Percentiles rank a stretch among this genome's conserved stretches.
These are phyloP conservation scores for Sphagnum contortum DNA, from an alignment of 225 moss, liverwort and hornwort species.

Conservation along the genomic window DNA sequence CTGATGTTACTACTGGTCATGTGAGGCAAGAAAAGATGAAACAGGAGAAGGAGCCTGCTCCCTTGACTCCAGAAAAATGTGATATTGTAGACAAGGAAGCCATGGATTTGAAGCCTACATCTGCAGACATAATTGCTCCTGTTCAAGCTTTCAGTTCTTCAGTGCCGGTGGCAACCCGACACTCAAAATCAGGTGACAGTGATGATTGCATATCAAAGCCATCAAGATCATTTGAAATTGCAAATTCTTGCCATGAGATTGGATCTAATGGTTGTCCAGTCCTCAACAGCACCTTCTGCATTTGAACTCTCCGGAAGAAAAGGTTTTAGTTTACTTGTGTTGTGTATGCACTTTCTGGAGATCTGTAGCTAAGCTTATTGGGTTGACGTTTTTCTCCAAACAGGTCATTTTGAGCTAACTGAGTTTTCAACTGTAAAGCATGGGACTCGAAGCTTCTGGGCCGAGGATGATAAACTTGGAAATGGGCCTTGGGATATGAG, in stretches of 20 bases:
- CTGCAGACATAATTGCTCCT: constrained; percentile 32
- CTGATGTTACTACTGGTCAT: constrained; percentile 17
- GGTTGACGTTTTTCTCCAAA: neutral
- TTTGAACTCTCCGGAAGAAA: neutral
- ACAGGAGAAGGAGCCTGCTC: constrained; percentile 45
- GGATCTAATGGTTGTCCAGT: neutral
- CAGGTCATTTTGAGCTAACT: constrained; percentile 37
- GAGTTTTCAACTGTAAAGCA: constrained; percentile 33
- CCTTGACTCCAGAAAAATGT: constrained; percentile 49
- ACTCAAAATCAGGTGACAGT: constrained; percentile 15
- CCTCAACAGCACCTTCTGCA: neutral
- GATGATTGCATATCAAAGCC: constrained; percentile 18
- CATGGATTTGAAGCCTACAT: constrained; percentile 30
- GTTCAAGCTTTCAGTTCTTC: constrained; percentile 25
- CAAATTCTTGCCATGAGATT: too few species aligned
- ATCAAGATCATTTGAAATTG: neutral
- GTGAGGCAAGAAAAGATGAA: constrained; percentile 13
- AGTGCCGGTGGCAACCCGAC: neutral
- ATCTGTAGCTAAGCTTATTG: neutral
- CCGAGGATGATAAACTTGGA: constrained; percentile 18
- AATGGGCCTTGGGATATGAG: constrained; percentile 13
- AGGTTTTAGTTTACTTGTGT: too few species aligned
- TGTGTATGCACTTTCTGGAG: neutral
- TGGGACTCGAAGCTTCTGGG: constrained; percentile 22
- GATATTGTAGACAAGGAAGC: constrained; percentile 52